Evolutionary conservation across 2,329 filamentous ascomycete species (phyloP), one percentile per base, ranked within the genome.

Genomic region (Claviceps sp.): DNA sequence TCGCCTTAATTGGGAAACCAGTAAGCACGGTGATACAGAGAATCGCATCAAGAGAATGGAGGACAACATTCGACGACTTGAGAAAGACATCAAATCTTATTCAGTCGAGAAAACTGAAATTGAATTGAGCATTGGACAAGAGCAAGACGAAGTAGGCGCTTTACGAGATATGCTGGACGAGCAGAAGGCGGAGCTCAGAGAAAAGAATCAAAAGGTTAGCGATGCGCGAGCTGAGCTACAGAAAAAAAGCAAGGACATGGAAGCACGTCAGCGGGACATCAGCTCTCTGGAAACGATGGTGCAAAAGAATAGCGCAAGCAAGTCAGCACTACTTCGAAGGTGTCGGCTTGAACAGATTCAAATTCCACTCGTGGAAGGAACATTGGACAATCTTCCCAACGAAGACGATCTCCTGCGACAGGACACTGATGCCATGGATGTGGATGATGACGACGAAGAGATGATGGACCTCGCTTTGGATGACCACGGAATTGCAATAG

Each of bases 291-390:
- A 97, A 67, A 84, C 85, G 1, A 85, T 89, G 55, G 82, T 95
- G 48, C 88, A 95, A 67, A 87, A 86, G 61, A 88, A 88, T 62
- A 87, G 85, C 54, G 84, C 88, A 0, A 82, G 81, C 60, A 87
- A 93, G 64, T 95, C 95, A 64, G 83, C 83, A 45, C 72, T 95
- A 47, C 77, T 98, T 50, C 82, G 89, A 62, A 82, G 88, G 56
- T 97, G 91, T 73, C 91, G 94, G 64, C 81, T 98, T 47, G 91
- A 97, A 64, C 90, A 96, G 63, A 87, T 97, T 58, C 82, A 85
- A 56, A 78, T 98, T 54, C 93, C 93, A 2, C 75, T 98, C 22
- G 72, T 76, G 2, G 72, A 82, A 52, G 84, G 83, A 24, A 95
- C 88, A 2, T 74, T 98, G 24, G 88, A 95, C 60, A 80, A 84